These are phyloP conservation scores for Leishmania major DNA, from an alignment of 208 protist genomes.

Conservation along the genomic window DNA sequence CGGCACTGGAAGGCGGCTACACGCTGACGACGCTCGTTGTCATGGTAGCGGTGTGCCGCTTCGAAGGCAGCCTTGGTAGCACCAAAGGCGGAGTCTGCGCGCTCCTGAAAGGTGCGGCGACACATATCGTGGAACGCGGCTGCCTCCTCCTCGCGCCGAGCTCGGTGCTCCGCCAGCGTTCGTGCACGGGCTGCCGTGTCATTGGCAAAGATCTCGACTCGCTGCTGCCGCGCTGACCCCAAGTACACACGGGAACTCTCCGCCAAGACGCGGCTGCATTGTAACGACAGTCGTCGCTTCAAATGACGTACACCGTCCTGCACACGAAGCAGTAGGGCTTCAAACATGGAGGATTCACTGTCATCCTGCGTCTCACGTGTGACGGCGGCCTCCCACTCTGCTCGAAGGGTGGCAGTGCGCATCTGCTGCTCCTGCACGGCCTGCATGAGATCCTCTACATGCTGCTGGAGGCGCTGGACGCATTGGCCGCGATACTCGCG, in stretches of 20 bases:
- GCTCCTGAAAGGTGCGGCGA: constrained; percentile 14
- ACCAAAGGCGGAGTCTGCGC: constrained; percentile 24
- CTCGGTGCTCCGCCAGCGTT: constrained; percentile 8
- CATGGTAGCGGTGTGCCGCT: constrained; percentile 3
- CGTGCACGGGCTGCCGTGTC: constrained; percentile 9
- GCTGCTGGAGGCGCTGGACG: background rate
- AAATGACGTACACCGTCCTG: constrained; percentile 28
- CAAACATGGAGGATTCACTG: constrained; percentile 7
- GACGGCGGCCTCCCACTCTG: constrained; percentile 17
- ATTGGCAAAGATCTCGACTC: constrained; percentile 13
- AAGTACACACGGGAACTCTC: constrained; percentile 14
- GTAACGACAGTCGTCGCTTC: constrained; percentile 18
- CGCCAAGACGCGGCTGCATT: constrained; percentile 13
- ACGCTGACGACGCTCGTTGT: constrained; percentile 21
- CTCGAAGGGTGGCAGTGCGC: constrained; percentile 3
- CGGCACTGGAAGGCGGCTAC: constrained; percentile 18
- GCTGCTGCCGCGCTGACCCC: constrained; percentile 15
- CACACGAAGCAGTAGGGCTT: constrained; percentile 16
- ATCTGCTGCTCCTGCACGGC: constrained; percentile 8
- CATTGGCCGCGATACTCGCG: constrained; percentile 10
- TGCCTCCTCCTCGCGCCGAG: background rate
- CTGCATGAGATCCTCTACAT: background rate
- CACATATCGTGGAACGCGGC: constrained; percentile 17
- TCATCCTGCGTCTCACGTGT: constrained; percentile 2
- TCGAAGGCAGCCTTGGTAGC: constrained; percentile 10